phyloP scores from a whole-genome alignment of 192 early-diverging fungal genomes.

The Diversispora epigaea region DNA sequence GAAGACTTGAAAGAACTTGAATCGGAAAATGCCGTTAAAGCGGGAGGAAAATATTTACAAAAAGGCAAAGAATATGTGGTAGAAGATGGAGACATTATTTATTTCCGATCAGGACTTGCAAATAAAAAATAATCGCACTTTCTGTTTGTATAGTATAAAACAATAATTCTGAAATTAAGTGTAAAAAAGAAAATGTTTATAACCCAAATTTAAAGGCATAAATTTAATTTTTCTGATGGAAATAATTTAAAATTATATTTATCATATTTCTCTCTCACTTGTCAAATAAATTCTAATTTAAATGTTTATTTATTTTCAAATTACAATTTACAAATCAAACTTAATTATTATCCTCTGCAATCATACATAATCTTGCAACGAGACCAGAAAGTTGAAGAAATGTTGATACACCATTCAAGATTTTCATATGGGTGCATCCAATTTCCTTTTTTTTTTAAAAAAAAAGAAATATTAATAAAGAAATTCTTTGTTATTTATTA shows the following conservation, averaged over 20 bases:
- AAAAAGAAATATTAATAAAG: not conserved
- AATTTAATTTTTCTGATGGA: too few relatives aligned
- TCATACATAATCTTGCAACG: conserved; percentile 62
- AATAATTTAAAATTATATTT: too few relatives aligned
- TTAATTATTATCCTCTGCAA: conserved; percentile 33
- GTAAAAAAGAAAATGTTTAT: too few relatives aligned
- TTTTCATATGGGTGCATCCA: conserved; percentile 87
- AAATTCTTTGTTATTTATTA: conserved; percentile 2
- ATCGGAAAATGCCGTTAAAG: conserved; percentile 88
- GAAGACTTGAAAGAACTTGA: conserved; percentile 83
- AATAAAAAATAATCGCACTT: conserved; percentile 22
- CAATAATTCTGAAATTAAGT: too few relatives aligned
- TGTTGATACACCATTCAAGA: conserved; percentile 82
- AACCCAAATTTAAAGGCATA: too few relatives aligned
- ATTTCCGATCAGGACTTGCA: conserved; percentile 48
- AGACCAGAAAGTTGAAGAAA: conserved; percentile 87
- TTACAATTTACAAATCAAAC: too few relatives aligned
- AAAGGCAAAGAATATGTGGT: conserved; percentile 94
- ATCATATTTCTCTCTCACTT: too few relatives aligned
- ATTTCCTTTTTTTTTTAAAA: conserved; percentile 67
- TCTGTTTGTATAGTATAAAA: too few relatives aligned
- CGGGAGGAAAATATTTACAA: conserved; percentile 82
- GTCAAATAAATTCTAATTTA: too few relatives aligned
- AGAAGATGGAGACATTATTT: conserved; percentile 91
- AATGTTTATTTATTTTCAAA: too few relatives aligned